Conservation (phyloP, 1,284 basidiomycete species). For the Puccinia novopanici region DNA sequence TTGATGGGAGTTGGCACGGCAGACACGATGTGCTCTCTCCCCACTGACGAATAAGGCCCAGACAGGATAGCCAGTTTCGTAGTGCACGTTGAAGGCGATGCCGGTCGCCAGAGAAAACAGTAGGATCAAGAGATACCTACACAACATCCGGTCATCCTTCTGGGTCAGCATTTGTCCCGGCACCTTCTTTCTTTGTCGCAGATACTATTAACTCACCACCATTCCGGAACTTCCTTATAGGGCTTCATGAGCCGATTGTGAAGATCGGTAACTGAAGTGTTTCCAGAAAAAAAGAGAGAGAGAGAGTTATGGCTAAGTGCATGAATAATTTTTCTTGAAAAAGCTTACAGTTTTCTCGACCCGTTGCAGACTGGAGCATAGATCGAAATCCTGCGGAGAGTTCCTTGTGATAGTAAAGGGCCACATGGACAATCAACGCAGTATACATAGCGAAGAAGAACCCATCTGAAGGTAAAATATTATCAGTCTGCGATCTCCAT, state of each 20-base stretch:
- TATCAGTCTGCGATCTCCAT: neutral
- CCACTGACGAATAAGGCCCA: conserved; percentile 49
- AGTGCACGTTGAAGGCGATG: conserved; percentile 37
- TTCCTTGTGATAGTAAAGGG: conserved; percentile 47
- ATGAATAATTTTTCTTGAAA: neutral
- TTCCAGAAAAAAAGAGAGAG: neutral
- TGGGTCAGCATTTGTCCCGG: no score
- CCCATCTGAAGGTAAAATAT: conserved; percentile 11
- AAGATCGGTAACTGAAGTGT: conserved; percentile 32
- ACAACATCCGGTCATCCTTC: neutral
- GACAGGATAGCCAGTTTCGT: conserved; percentile 45
- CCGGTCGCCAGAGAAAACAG: conserved; percentile 35
- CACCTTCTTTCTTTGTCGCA: no score
- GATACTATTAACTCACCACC: conserved; percentile 32
- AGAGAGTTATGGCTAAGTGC: neutral
- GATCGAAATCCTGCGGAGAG: conserved; percentile 28
- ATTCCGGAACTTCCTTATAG: conserved; percentile 37
- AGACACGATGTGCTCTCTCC: neutral
- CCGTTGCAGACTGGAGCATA: neutral
- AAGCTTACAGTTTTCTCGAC: conserved; percentile 22
- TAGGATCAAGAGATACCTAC: conserved; percentile 37
- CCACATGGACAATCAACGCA: conserved; percentile 35
- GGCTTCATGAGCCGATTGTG: conserved; percentile 44
- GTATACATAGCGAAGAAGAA: conserved; percentile 48
- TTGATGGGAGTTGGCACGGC: neutral